A percentile compares a stretch with the other conserved stretches of the same genome.
phyloP scores from a whole-genome alignment of 2,329 filamentous ascomycete species.

The Pseudogymnoascus sp. region DNA sequence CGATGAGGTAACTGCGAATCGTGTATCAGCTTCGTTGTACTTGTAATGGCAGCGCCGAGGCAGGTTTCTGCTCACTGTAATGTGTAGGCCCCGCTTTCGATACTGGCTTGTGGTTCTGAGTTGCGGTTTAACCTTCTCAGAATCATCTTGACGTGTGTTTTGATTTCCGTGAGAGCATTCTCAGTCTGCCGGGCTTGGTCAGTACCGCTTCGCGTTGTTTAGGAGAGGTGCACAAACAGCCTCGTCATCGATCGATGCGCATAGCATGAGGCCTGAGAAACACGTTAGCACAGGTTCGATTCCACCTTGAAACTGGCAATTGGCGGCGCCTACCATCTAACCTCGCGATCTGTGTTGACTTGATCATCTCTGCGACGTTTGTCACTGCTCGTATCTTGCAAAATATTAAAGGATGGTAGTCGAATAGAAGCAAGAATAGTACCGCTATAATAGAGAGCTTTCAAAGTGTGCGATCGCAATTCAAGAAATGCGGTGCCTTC shows the following conservation, averaged over 20 bases:
- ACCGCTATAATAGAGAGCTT: background rate
- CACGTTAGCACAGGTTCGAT: background rate
- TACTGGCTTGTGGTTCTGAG: conserved; percentile 82
- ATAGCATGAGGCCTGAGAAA: conserved; percentile 75
- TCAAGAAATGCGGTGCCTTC: conserved; percentile 10
- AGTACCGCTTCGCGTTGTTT: background rate
- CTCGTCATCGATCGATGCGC: conserved; percentile 89
- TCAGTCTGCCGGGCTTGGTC: conserved; percentile 44
- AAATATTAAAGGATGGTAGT: background rate
- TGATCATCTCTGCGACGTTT: conserved; percentile 47
- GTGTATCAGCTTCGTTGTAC: background rate
- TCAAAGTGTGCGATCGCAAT: conserved; percentile 11
- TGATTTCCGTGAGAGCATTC: conserved; percentile 73
- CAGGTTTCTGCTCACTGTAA: conserved; percentile 59
- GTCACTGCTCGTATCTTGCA: background rate
- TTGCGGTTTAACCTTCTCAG: conserved; percentile 82
- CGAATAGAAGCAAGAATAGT: background rate
- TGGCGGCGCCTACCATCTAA: conserved; percentile 60
- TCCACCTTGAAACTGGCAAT: background rate
- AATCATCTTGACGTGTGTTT: conserved; percentile 82
- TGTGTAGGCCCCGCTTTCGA: conserved; percentile 75
- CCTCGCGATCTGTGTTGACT: conserved; percentile 87
- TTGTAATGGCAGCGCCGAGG: background rate
- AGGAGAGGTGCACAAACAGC: conserved; percentile 41
- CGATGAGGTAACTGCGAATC: conserved; percentile 66